Conservation (phyloP, 306 rosid species). For the Vigna nakashimae region DNA sequence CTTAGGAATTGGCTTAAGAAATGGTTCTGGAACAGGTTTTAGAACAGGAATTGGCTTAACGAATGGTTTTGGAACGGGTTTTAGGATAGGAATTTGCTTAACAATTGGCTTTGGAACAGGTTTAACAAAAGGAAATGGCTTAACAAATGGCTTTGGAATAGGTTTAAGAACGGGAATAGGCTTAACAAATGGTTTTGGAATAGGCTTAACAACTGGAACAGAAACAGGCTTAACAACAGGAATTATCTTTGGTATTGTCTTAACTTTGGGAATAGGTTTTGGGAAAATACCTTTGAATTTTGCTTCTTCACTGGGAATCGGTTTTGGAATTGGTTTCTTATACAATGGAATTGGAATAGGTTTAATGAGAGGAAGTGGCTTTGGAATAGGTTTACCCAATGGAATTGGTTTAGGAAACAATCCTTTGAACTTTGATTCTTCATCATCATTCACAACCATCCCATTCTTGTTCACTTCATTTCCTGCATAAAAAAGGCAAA, state of each 20-base stretch:
- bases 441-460: slow-evolving; percentile 2
- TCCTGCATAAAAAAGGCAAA: neutral
- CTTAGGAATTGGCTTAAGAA: slow-evolving; percentile 24
- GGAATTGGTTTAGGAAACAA: neutral
- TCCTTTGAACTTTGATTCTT: slow-evolving; percentile 8
- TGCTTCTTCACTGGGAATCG: neutral
- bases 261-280: neutral
- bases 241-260: neutral
- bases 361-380: no score
- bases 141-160: neutral
- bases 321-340: neutral
- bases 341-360: neutral
- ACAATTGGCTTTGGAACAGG: neutral
- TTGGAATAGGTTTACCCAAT: no score
- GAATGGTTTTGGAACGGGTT: neutral
- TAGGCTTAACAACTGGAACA: neutral
- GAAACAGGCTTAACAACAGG: neutral
- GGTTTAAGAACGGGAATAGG: neutral
- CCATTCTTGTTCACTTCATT: slow-evolving; percentile 24
- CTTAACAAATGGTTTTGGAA: neutral
- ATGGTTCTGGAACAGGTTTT: neutral
- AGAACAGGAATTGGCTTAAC: neutral
- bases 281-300: neutral
- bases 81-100: neutral
- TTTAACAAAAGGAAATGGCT: neutral